A percentile compares a stretch with the other conserved stretches of the same genome.
Conservation (phyloP, 768 basidiomycete species). For the Sporobolomyces phaffii region DNA sequence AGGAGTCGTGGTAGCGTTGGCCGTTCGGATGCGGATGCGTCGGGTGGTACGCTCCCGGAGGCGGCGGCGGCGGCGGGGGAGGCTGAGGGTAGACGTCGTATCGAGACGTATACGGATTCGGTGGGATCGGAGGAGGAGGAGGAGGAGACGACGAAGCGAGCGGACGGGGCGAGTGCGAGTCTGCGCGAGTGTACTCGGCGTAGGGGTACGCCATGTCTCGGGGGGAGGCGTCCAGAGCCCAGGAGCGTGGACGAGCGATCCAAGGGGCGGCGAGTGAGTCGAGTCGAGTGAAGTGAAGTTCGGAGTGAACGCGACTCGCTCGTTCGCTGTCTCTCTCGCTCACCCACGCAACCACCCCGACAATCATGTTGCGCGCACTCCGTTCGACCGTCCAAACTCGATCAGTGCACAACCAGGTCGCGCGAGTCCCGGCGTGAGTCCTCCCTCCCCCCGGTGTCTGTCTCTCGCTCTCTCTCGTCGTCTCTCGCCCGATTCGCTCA, state of each 20-base stretch:
- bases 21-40: neutral
- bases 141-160: no score
- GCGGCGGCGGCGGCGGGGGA: constrained; percentile 2
- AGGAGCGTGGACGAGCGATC: no score
- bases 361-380: constrained; percentile 7
- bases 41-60: neutral
- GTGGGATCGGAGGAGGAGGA: constrained; percentile 10
- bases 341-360: no score
- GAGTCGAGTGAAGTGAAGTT: no score
- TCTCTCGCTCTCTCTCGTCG: neutral
- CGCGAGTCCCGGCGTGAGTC: constrained; percentile 24
- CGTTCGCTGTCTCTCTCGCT: neutral
- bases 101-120: neutral
- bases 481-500: neutral
- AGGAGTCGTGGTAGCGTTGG: neutral
- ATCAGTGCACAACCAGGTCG: constrained; percentile 20
- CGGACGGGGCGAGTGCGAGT: neutral
- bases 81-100: neutral
- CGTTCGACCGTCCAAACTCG: neutral
- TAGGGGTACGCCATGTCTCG: no score
- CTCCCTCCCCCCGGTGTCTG: neutral
- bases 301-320: neutral
- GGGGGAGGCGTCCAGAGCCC: no score
- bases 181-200: neutral
- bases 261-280: no score